These are phyloP conservation scores for Coemansia sp. DNA, from an alignment of 192 early-diverging fungal genomes.

Conservation along the genomic window DNA sequence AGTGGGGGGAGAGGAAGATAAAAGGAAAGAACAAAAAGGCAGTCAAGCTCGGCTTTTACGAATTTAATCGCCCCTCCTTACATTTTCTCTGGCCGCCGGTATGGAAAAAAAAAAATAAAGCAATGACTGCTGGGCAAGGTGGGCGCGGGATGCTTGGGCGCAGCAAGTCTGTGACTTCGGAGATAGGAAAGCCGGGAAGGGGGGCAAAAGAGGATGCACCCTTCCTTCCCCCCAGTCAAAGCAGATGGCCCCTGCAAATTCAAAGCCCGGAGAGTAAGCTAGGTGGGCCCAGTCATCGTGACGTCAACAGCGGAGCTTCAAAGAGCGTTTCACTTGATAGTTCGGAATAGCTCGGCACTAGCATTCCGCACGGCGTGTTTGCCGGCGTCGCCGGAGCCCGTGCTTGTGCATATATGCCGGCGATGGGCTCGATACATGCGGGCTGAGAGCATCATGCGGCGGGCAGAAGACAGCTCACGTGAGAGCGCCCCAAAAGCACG, in stretches of 20 bases:
- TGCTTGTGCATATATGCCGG: not conserved
- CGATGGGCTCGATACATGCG: not conserved
- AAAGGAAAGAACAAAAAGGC: not conserved
- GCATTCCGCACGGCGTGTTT: too few relatives aligned
- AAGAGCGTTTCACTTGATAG: too few relatives aligned
- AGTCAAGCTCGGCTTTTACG: not conserved
- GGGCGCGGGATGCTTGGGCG: not conserved
- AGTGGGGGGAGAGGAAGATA: not conserved
- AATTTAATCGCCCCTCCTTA: too few relatives aligned
- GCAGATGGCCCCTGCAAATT: too few relatives aligned
- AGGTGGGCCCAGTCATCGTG: not conserved
- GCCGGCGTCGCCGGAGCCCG: too few relatives aligned
- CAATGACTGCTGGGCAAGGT: not conserved
- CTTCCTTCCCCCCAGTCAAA: constrained; percentile 2
- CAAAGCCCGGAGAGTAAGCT: too few relatives aligned
- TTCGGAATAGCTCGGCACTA: too few relatives aligned
- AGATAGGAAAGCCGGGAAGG: not conserved
- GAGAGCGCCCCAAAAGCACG: not conserved
- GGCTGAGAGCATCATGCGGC: not conserved
- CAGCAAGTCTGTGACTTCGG: constrained; percentile 1
- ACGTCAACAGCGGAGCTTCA: too few relatives aligned
- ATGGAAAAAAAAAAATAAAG: too few relatives aligned
- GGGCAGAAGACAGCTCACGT: not conserved
- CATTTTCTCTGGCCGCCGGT: not conserved
- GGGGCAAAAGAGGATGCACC: not conserved